phyloP scores from a whole-genome alignment of 164 flowering plant genomes.

The Stephania cephalantha region DNA sequence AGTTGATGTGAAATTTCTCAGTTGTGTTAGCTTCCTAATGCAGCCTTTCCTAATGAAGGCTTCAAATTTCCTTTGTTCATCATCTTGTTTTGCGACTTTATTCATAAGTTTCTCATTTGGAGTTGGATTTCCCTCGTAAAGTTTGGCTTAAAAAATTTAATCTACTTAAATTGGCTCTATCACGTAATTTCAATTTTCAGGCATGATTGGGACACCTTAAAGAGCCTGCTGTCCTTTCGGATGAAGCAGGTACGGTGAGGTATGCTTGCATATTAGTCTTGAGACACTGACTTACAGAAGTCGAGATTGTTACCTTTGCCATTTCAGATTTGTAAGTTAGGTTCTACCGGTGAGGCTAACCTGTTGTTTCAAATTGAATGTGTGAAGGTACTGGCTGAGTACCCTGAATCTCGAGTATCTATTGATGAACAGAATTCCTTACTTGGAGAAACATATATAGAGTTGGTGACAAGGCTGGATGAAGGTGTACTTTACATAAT shows the following conservation, averaged over 20 bases:
- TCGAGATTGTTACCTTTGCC: background rate
- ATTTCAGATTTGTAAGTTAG: background rate
- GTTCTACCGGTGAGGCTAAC: background rate
- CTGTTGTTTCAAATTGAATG: constrained; percentile 8
- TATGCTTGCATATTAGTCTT: constrained; percentile 30
- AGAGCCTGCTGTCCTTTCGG: constrained; percentile 59
- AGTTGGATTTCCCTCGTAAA: background rate
- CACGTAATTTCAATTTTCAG: constrained; percentile 34
- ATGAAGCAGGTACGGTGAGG: constrained; percentile 94
- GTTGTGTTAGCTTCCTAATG: background rate
- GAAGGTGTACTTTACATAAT: constrained; percentile 39
- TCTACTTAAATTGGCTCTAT: constrained; percentile 1
- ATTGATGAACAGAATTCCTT: constrained; percentile 51
- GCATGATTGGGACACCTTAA: constrained; percentile 80
- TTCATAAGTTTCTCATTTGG: background rate
- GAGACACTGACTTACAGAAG: background rate
- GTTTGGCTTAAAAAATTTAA: background rate
- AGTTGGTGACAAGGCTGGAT: constrained; percentile 63
- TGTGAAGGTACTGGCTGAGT: constrained; percentile 69
- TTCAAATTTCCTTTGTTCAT: background rate
- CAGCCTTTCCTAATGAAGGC: background rate
- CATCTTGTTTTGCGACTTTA: background rate
- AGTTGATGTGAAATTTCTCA: background rate
- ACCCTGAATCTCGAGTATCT: constrained; percentile 61
- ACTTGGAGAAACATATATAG: constrained; percentile 54